These are phyloP conservation scores for Triticum monococcum DNA, from an alignment of 176 grass and related monocot species.

Conservation along the genomic window DNA sequence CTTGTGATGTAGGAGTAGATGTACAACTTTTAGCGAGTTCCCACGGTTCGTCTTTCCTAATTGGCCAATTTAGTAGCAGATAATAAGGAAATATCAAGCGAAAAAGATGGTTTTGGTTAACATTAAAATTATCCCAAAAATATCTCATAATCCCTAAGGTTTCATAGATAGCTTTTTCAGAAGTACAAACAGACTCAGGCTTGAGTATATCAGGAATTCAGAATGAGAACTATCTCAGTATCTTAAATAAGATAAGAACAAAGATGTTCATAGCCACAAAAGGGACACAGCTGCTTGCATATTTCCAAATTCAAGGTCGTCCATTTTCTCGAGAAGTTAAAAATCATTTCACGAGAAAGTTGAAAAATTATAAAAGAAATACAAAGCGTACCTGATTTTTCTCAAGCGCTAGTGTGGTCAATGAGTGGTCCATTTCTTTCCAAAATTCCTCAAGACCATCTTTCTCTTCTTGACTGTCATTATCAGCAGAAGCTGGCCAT, in stretches of 20 bases:
- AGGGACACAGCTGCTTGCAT: background rate
- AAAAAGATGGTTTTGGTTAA: background rate
- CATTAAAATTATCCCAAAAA: background rate
- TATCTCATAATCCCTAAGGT: background rate
- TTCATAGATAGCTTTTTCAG: background rate
- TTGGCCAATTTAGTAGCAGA: background rate
- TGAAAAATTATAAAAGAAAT: conserved; percentile 4
- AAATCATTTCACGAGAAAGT: background rate
- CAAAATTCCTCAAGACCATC: conserved; percentile 72
- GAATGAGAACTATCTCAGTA: background rate
- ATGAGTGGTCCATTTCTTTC: conserved; percentile 84
- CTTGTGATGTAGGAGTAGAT: background rate
- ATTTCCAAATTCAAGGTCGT: conserved; percentile 17
- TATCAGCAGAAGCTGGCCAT: conserved; percentile 45
- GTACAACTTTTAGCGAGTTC: background rate
- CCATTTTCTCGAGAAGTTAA: background rate
- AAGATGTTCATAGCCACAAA: background rate
- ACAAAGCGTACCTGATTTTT: conserved; percentile 56
- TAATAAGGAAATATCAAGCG: background rate
- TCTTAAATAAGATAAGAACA: conserved; percentile 3
- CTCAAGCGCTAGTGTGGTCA: conserved; percentile 58
- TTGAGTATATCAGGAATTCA: background rate
- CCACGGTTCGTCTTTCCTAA: background rate
- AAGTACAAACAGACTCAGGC: background rate
- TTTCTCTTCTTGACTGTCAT: conserved; percentile 46